Conservation (phyloP, 1,284 basidiomycete genomes). For the Cryptococcus sp. region DNA sequence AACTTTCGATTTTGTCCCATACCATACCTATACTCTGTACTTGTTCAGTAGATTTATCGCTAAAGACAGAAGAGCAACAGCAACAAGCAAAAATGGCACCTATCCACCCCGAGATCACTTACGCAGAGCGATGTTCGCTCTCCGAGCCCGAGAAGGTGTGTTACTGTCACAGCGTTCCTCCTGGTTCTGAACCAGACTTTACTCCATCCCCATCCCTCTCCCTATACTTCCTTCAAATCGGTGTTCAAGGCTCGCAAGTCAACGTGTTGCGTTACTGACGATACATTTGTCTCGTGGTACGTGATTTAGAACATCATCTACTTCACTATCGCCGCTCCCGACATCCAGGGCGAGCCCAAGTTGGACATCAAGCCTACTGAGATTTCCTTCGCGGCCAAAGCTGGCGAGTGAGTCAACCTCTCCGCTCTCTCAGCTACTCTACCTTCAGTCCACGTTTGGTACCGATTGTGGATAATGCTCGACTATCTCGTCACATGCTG, state of each 20-base stretch:
- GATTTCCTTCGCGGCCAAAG: conserved; percentile 69
- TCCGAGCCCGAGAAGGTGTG: conserved; percentile 68
- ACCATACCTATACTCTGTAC: no score
- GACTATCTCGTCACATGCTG: no score
- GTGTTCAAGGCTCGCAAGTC: no score
- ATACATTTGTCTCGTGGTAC: neutral
- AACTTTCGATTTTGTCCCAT: no score
- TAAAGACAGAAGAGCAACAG: neutral
- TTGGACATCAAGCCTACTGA: conserved; percentile 66
- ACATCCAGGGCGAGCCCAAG: conserved; percentile 67
- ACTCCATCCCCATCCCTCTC: neutral
- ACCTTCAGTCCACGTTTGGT: no score
- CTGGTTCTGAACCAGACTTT: neutral
- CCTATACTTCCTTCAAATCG: no score
- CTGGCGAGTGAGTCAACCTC: conserved; percentile 64
- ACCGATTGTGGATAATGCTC: no score
- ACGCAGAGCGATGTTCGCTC: conserved; percentile 83
- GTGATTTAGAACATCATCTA: conserved; percentile 71
- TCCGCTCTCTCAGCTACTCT: neutral
- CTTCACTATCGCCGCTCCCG: conserved; percentile 79
- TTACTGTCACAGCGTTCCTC: conserved; percentile 8
- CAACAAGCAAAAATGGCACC: conserved; percentile 39
- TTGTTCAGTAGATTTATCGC: neutral
- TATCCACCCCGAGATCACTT: conserved; percentile 79
- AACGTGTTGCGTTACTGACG: neutral